A percentile compares a stretch with the other conserved stretches of the same genome.
Conservation (phyloP, 257 asterid genomes). For the Cruciata laevipes region DNA sequence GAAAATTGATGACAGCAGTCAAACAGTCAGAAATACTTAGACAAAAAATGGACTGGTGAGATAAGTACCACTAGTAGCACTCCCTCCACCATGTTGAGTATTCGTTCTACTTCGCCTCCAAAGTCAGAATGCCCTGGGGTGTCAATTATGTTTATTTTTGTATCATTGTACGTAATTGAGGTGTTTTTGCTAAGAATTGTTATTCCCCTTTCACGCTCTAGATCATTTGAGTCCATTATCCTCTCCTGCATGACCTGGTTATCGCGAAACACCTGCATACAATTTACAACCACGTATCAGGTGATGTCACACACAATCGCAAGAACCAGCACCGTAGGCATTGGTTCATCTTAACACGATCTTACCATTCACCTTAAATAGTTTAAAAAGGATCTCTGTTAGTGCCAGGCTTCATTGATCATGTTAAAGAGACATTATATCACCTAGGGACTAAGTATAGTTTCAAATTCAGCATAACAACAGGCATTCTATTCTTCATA, state of each 20-base stretch:
- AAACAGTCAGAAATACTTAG: neutral
- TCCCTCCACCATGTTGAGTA: conserved; percentile 99
- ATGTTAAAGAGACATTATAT: neutral
- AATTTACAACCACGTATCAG: conserved; percentile 8
- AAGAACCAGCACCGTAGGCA: neutral
- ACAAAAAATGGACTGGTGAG: neutral
- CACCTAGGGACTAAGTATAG: neutral
- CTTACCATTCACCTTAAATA: neutral
- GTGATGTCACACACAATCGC: neutral
- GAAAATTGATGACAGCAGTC: neutral
- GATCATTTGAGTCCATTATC: conserved; percentile 96
- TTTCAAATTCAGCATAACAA: neutral
- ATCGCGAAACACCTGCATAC: conserved; percentile 85
- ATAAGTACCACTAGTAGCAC: conserved; percentile 85
- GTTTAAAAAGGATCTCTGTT: no score
- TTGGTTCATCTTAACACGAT: neutral
- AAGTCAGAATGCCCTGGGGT: conserved; percentile 99
- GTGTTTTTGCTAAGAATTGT: conserved; percentile 98
- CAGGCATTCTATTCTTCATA: neutral
- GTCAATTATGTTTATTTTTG: conserved; percentile 89
- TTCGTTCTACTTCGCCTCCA: conserved; percentile 99
- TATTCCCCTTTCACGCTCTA: conserved; percentile 98
- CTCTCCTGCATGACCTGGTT: conserved; percentile 92
- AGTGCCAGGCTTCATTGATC: neutral
- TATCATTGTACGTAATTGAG: conserved; percentile 74